These are phyloP conservation scores for Macrophomina pseudophaseolina DNA, from an alignment of 2,329 filamentous ascomycete species.

Conservation along the genomic window DNA sequence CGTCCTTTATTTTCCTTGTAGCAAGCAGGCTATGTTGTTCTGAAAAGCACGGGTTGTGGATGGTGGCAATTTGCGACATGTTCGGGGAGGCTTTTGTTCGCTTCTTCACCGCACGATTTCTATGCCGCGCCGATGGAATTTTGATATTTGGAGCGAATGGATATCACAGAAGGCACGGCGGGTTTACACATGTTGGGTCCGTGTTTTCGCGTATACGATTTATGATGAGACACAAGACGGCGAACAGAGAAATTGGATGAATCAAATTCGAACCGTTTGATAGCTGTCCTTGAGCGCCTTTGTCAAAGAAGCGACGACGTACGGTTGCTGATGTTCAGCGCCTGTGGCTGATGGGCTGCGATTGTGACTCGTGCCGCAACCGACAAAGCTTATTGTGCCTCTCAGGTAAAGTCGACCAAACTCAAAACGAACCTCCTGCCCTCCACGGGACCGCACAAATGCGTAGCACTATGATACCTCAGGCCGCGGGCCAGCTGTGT, in stretches of 20 bases:
- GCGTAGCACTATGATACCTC: no score
- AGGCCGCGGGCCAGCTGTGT: no score
- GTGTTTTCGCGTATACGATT: background rate
- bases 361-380: no score
- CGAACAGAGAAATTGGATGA: background rate
- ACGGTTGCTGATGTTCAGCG: no score
- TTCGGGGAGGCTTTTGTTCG: background rate
- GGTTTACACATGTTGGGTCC: background rate
- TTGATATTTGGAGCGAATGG: background rate
- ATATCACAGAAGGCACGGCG: background rate
- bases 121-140: background rate
- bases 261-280: no score
- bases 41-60: background rate
- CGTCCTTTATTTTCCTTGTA: background rate
- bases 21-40: background rate
- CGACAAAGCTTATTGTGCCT: no score
- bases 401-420: no score
- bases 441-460: no score
- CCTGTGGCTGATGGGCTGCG: no score
- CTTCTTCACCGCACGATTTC: background rate
- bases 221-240: background rate
- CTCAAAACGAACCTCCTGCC: no score
- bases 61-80: background rate
- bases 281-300: no score
- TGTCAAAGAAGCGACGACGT: no score